Conservation (phyloP, 2,329 filamentous ascomycete species). For the Chrysosphaeria jannelii region DNA sequence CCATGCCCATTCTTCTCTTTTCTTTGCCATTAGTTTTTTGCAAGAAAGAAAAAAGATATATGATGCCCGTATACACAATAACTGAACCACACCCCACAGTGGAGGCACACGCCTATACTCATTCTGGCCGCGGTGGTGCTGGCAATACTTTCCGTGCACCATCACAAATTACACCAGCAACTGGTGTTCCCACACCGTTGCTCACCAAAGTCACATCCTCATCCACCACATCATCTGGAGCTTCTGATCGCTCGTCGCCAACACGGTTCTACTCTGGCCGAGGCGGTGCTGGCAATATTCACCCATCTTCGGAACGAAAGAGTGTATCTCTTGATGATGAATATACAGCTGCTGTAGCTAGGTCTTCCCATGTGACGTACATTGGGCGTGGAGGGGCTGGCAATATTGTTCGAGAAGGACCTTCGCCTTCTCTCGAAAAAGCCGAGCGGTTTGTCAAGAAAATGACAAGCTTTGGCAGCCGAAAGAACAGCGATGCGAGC, state of each 20-base stretch:
- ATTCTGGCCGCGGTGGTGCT: slow-evolving; percentile 23
- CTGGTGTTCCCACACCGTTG: slow-evolving; percentile 20
- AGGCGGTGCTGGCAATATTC: slow-evolving; percentile 35
- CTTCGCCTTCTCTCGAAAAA: not conserved
- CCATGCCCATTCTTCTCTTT: not conserved
- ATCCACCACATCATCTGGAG: slow-evolving; percentile 11
- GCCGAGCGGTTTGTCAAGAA: not conserved
- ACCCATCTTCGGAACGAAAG: slow-evolving; percentile 18
- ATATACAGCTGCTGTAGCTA: slow-evolving; percentile 20
- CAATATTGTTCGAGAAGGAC: slow-evolving; percentile 12
- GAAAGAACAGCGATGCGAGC: slow-evolving; percentile 8
- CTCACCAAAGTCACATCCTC: slow-evolving; percentile 8
- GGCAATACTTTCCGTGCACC: slow-evolving; percentile 22
- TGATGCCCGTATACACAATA: slow-evolving; percentile 16
- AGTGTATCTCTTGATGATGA: slow-evolving; percentile 39
- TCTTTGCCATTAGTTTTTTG: slow-evolving; percentile 1
- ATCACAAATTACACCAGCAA: slow-evolving; percentile 13
- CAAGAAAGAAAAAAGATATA: not conserved
- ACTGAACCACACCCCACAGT: slow-evolving; percentile 19
- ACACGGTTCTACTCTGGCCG: slow-evolving; percentile 32
- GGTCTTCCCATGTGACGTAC: slow-evolving; percentile 21
- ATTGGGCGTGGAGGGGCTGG: slow-evolving; percentile 34
- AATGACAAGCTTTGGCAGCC: slow-evolving; percentile 1
- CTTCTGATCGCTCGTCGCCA: slow-evolving; percentile 9
- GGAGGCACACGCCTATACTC: slow-evolving; percentile 15